Evolutionary conservation across 2,329 filamentous ascomycete species (phyloP).

Genomic region (Penicillium sp.): DNA sequence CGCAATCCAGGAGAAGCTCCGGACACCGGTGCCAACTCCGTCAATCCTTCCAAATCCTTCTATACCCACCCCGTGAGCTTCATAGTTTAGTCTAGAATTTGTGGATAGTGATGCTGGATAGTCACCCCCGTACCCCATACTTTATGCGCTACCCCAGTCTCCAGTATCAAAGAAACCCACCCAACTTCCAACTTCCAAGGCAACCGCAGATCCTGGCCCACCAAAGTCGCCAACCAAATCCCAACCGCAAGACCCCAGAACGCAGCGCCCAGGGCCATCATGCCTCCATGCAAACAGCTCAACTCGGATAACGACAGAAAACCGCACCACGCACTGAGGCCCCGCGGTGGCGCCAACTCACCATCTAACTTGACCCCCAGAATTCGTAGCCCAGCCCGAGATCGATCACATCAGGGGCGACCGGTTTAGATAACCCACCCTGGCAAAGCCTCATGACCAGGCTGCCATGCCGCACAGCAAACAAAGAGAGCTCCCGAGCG

Average conservation of each 20-base stretch:
- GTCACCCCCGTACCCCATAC: not conserved
- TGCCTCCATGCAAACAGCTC: not conserved
- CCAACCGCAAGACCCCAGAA: not conserved
- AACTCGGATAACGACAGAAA: not conserved
- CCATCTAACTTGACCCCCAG: too few relatives aligned
- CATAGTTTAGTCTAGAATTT: not conserved
- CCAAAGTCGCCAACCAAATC: not conserved
- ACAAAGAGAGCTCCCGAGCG: slow-evolving; percentile 10
- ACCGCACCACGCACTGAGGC: not conserved
- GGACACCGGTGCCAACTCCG: not conserved
- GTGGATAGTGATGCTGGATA: not conserved
- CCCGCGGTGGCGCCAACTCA: not conserved
- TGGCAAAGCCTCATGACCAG: slow-evolving; percentile 17
- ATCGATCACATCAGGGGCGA: not conserved
- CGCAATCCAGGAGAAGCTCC: not conserved
- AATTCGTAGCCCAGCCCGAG: not conserved
- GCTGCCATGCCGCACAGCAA: slow-evolving; percentile 16
- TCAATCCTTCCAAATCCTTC: not conserved
- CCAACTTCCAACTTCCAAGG: not conserved
- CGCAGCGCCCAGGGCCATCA: not conserved
- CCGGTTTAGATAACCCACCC: slow-evolving; percentile 14
- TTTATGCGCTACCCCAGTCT: not conserved
- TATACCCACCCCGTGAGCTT: not conserved
- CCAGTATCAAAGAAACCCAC: not conserved
- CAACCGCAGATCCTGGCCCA: not conserved